phyloP scores from a whole-genome alignment of 164 flowering plant genomes.

The Kingdonia uniflora region DNA sequence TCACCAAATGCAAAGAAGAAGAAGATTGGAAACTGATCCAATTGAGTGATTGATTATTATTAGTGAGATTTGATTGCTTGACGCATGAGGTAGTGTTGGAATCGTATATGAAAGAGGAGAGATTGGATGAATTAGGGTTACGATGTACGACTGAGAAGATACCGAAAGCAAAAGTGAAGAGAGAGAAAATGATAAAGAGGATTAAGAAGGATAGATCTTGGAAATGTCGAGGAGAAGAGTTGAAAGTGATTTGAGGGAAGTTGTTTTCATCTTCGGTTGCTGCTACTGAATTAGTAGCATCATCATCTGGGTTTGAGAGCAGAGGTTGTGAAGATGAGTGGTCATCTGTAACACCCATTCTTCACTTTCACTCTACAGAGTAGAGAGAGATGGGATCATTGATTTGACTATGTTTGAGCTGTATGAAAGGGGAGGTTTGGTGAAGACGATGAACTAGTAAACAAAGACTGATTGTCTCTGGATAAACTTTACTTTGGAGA shows the following conservation, averaged over 20 bases:
- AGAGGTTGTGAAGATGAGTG: conserved; percentile 45
- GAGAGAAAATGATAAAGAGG: conserved; percentile 49
- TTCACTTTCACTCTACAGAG: too few relatives aligned
- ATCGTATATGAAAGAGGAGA: conserved; percentile 46
- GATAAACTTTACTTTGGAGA: too few relatives aligned
- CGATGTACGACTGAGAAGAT: conserved; percentile 50
- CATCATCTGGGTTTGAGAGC: conserved; percentile 30
- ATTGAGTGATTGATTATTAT: background rate
- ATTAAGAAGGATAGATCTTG: conserved; percentile 67
- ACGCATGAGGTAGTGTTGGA: conserved; percentile 49
- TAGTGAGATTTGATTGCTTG: background rate
- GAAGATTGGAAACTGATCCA: background rate
- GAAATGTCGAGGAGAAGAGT: conserved; percentile 49
- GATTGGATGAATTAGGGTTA: conserved; percentile 38
- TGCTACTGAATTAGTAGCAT: too few relatives aligned
- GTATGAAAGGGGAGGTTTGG: too few relatives aligned
- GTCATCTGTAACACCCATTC: too few relatives aligned
- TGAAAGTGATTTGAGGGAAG: conserved; percentile 73
- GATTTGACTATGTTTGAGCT: too few relatives aligned
- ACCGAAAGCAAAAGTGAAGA: conserved; percentile 74
- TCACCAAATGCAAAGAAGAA: conserved; percentile 18
- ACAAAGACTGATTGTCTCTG: too few relatives aligned
- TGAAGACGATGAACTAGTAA: too few relatives aligned
- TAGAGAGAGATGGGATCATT: too few relatives aligned
- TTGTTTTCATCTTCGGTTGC: conserved; percentile 40